Evolutionary conservation across 2,329 filamentous ascomycete species (phyloP).

Genomic region (Fusarium sp.): DNA sequence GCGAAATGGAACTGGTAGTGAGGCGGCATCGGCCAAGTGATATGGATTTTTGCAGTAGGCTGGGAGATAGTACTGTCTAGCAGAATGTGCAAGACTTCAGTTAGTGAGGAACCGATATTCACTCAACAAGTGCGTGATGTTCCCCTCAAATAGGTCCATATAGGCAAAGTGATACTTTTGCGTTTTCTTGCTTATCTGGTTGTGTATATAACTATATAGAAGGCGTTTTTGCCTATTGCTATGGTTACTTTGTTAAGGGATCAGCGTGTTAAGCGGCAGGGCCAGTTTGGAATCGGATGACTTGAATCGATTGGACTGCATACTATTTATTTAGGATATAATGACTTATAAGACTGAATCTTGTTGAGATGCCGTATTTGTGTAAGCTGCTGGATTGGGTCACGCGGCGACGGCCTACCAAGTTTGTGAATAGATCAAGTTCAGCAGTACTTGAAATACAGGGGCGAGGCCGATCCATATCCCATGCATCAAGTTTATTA

Average conservation of each 20-base stretch:
- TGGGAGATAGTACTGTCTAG: not conserved
- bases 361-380: rapidly evolving
- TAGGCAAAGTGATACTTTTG: not conserved
- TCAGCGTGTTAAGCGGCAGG: slow-evolving; percentile 54
- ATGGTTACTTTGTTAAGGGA: slow-evolving; percentile 57
- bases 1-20: not conserved
- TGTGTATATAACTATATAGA: not conserved
- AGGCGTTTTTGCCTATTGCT: slow-evolving; percentile 55
- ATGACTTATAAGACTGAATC: rapidly evolving
- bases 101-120: not conserved
- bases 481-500: no score
- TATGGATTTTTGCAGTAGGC: not conserved
- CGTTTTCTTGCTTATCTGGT: not conserved
- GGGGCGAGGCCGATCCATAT: not conserved
- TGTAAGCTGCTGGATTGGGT: no score
- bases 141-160: not conserved
- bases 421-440: not conserved
- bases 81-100: not conserved
- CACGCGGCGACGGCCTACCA: rapidly evolving
- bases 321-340: not conserved
- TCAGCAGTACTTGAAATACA: no score
- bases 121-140: rapidly evolving
- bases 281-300: not conserved
- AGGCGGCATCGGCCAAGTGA: not conserved
- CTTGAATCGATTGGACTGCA: not conserved